Evolutionary conservation across 202 grass and related monocot species (phyloP).

Genomic region (Setaria viridis): DNA sequence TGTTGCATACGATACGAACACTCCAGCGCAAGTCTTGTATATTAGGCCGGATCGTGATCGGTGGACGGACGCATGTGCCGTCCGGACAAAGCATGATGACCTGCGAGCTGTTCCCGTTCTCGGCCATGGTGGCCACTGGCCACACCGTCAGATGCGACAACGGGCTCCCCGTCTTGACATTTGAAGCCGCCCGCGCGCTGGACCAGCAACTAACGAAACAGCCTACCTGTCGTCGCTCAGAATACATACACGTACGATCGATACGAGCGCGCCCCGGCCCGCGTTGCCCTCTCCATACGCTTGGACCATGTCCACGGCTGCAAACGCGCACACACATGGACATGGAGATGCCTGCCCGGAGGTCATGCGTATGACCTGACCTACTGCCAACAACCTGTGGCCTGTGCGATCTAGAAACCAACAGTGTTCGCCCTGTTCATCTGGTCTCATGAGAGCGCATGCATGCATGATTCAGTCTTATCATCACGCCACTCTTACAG

Average conservation of each 20-base stretch:
- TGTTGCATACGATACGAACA: constrained; percentile 5
- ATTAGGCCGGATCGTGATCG: constrained; percentile 15
- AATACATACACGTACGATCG: neutral
- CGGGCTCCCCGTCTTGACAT: constrained; percentile 23
- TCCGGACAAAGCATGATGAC: constrained; percentile 22
- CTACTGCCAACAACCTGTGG: neutral
- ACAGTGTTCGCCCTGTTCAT: neutral
- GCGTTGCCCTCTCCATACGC: neutral
- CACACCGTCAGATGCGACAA: constrained; percentile 51
- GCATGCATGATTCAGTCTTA: neutral
- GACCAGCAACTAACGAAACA: neutral
- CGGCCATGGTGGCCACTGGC: neutral
- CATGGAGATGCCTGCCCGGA: neutral
- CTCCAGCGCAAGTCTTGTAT: neutral
- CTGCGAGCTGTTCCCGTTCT: neutral
- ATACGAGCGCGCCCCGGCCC: too few relatives aligned
- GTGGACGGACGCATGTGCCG: constrained; percentile 17
- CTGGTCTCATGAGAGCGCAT: neutral
- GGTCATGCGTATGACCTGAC: constrained; percentile 17
- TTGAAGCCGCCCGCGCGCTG: neutral
- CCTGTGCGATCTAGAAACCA: constrained; percentile 9
- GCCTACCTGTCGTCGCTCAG: constrained; percentile 22
- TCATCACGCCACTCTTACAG: neutral
- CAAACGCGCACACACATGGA: neutral
- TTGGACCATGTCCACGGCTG: constrained; percentile 32